A percentile compares a stretch with the other conserved stretches of the same genome.
Evolutionary conservation across 2,329 filamentous ascomycete species (phyloP).

Genomic region (Colletotrichum euphorbiae): DNA sequence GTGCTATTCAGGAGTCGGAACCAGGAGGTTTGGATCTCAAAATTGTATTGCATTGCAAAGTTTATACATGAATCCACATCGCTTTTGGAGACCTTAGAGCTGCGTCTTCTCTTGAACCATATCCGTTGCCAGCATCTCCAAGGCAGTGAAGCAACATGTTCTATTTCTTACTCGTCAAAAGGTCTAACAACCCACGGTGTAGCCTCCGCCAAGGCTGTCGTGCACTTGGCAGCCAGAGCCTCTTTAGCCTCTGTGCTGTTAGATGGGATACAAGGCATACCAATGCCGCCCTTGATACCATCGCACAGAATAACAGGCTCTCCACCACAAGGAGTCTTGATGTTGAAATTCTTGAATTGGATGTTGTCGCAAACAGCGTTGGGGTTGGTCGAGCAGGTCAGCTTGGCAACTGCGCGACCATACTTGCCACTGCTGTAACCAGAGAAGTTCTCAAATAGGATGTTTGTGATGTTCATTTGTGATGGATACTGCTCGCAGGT

Average conservation of each 20-base stretch:
- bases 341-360: constrained; percentile 63
- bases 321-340: constrained; percentile 61
- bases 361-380: constrained; percentile 66
- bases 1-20: background rate
- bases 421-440: constrained; percentile 67
- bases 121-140: too few relatives aligned
- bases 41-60: constrained; percentile 1
- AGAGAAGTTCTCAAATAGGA: constrained; percentile 67
- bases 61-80: constrained; percentile 24
- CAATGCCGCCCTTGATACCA: constrained; percentile 54
- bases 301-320: constrained; percentile 63
- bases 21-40: background rate
- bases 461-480: constrained; percentile 65
- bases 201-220: constrained; percentile 44
- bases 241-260: constrained; percentile 48
- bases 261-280: constrained; percentile 50
- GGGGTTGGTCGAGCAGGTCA: constrained; percentile 64
- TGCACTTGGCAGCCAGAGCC: constrained; percentile 49
- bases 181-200: constrained; percentile 43
- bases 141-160: background rate
- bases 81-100: background rate
- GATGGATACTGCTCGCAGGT: constrained; percentile 70
- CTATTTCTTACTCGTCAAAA: constrained; percentile 8
- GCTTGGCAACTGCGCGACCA: constrained; percentile 62
- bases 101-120: background rate